phyloP scores from a whole-genome alignment of 2,329 filamentous ascomycete genomes.

The Akanthomyces muscarius region DNA sequence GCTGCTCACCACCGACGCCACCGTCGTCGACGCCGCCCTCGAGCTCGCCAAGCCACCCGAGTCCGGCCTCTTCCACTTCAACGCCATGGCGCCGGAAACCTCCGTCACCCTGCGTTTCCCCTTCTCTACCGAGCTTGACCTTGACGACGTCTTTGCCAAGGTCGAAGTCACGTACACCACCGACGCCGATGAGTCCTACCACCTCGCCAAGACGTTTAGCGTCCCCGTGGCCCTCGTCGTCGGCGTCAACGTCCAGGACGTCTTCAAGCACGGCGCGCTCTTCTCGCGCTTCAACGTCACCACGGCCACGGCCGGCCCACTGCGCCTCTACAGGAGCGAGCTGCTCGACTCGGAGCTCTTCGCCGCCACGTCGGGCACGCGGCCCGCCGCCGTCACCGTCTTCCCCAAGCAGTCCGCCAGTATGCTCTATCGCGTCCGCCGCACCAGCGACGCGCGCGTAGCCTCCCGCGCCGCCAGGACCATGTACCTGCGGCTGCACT shows the following conservation, averaged over 20 bases:
- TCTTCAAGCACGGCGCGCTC: conserved; percentile 78
- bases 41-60: conserved; percentile 49
- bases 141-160: conserved; percentile 65
- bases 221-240: conserved; percentile 74
- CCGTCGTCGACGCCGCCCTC: conserved; percentile 40
- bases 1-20: conserved; percentile 57
- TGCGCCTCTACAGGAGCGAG: conserved; percentile 68
- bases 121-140: conserved; percentile 77
- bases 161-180: conserved; percentile 75
- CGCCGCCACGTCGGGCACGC: conserved; percentile 56
- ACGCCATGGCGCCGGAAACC: conserved; percentile 41
- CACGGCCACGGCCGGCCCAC: conserved; percentile 68
- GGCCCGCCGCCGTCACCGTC: conserved; percentile 54
- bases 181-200: conserved; percentile 47
- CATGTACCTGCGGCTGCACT: conserved; percentile 68
- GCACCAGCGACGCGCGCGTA: conserved; percentile 39
- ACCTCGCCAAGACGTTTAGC: conserved; percentile 47
- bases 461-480: conserved; percentile 38
- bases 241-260: conserved; percentile 93
- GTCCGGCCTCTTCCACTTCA: conserved; percentile 50
- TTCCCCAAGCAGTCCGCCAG: conserved; percentile 80
- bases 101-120: conserved; percentile 63
- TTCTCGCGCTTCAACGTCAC: conserved; percentile 91
- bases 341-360: conserved; percentile 69
- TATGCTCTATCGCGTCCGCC: conserved; percentile 72